A percentile compares a stretch with the other conserved stretches of the same genome.
phyloP scores from a whole-genome alignment of 2,329 filamentous ascomycete species.

The Pseudogymnoascus sp. region DNA sequence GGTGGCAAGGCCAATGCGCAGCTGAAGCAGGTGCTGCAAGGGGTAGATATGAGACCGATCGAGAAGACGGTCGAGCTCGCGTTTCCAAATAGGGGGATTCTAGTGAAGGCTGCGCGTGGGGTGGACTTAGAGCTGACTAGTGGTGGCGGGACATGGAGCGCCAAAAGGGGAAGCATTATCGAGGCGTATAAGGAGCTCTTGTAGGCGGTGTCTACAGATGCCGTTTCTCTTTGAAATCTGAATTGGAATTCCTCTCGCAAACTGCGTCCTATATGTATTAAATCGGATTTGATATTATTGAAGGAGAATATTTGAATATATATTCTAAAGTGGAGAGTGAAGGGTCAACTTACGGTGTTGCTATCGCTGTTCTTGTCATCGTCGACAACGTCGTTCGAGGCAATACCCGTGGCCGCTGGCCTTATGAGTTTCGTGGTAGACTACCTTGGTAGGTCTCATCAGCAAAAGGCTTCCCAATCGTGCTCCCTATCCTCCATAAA shows the following conservation, averaged over 20 bases:
- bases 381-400: no score
- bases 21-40: slow-evolving; percentile 30
- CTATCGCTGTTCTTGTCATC: no score
- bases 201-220: neutral
- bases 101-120: slow-evolving; percentile 21
- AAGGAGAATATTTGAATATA: neutral
- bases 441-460: neutral
- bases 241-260: neutral
- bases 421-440: no score
- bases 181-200: slow-evolving; percentile 6
- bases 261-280: neutral
- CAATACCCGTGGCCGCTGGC: no score
- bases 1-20: slow-evolving; percentile 33
- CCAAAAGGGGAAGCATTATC: neutral
- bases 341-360: neutral
- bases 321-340: neutral
- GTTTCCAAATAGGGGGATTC: slow-evolving; percentile 25
- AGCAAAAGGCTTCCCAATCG: neutral
- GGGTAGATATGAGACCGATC: slow-evolving; percentile 30
- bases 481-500: neutral
- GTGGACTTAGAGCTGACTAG: slow-evolving; percentile 25
- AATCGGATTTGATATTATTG: neutral
- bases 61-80: slow-evolving; percentile 26
- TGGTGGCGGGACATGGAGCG: slow-evolving; percentile 11
- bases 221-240: neutral